Evolutionary conservation across 352 stramenopile species (phyloP).

Genomic region (Phytophthora citrophthora): DNA sequence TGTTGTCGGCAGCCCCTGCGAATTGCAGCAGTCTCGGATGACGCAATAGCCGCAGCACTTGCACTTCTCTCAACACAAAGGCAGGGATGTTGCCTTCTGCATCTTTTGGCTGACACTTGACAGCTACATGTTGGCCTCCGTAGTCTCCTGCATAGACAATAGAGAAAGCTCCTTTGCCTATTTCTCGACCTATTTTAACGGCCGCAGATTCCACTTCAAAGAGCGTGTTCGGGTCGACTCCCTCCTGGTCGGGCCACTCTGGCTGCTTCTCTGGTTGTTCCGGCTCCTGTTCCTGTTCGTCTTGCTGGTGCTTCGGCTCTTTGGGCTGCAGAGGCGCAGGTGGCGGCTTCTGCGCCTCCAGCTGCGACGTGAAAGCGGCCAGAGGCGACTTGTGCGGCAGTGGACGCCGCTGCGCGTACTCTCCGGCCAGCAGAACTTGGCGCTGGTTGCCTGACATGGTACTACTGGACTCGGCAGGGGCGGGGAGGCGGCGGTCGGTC

Average conservation of each 20-base stretch:
- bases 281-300: slow-evolving; percentile 23
- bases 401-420: slow-evolving; percentile 40
- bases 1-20: slow-evolving; percentile 73
- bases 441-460: slow-evolving; percentile 36
- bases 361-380: slow-evolving; percentile 33
- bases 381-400: slow-evolving; percentile 27
- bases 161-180: slow-evolving; percentile 87
- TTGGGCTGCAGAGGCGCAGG: slow-evolving; percentile 8
- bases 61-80: slow-evolving; percentile 82
- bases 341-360: slow-evolving; percentile 24
- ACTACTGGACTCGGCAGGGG: slow-evolving; percentile 9
- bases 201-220: slow-evolving; percentile 63
- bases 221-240: slow-evolving; percentile 33
- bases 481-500: slow-evolving; percentile 27
- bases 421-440: slow-evolving; percentile 41
- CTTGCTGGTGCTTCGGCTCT: slow-evolving; percentile 10
- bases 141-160: slow-evolving; percentile 81
- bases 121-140: slow-evolving; percentile 71
- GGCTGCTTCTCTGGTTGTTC: slow-evolving; percentile 26
- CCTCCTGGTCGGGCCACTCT: slow-evolving; percentile 30
- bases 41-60: slow-evolving; percentile 67
- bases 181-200: slow-evolving; percentile 82
- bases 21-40: slow-evolving; percentile 83
- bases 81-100: slow-evolving; percentile 68
- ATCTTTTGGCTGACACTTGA: slow-evolving; percentile 89